Percentiles rank a stretch among this genome's conserved stretches.
Evolutionary conservation across 2,329 filamentous ascomycete genomes (phyloP).

Genomic region (Cordyceps fumosorosea): DNA sequence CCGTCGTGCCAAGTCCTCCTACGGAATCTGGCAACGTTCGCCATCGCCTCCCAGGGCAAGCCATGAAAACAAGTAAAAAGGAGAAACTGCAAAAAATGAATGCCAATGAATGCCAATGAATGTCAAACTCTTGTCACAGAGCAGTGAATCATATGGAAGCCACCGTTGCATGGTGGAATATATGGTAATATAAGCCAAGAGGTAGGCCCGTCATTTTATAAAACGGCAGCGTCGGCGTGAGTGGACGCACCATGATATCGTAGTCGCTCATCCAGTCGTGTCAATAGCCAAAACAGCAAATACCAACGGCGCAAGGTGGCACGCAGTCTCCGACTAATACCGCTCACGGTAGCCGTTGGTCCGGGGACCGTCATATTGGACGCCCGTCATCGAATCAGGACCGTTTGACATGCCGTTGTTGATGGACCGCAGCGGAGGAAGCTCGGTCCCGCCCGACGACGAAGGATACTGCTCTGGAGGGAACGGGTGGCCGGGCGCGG

Average conservation of each 20-base stretch:
- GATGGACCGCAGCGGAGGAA: slow-evolving; percentile 51
- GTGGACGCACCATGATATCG: not conserved
- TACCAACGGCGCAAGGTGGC: not conserved
- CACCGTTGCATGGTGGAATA: not conserved
- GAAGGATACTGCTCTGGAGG: slow-evolving; percentile 24
- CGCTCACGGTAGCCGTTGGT: slow-evolving; percentile 41
- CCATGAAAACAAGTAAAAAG: not conserved
- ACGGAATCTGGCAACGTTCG: not conserved
- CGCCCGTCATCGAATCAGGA: slow-evolving; percentile 59
- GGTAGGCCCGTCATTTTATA: not conserved
- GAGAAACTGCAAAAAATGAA: not conserved
- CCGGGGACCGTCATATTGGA: slow-evolving; percentile 50
- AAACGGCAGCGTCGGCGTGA: not conserved
- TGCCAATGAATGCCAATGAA: not conserved
- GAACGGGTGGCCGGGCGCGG: slow-evolving; percentile 23
- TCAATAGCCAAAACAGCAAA: not conserved
- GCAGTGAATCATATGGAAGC: not conserved
- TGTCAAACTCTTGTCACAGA: not conserved
- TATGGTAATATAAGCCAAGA: not conserved
- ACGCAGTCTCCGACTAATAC: slow-evolving; percentile 20
- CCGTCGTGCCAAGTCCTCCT: not conserved
- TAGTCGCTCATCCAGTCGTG: not conserved
- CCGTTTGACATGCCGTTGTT: slow-evolving; percentile 35
- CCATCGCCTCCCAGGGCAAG: not conserved
- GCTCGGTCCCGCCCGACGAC: slow-evolving; percentile 37